Percentiles rank a stretch among this genome's conserved stretches.
Conservation (phyloP, 192 early-diverging fungal genomes). For the Gryganskiella cystojenkinii region DNA sequence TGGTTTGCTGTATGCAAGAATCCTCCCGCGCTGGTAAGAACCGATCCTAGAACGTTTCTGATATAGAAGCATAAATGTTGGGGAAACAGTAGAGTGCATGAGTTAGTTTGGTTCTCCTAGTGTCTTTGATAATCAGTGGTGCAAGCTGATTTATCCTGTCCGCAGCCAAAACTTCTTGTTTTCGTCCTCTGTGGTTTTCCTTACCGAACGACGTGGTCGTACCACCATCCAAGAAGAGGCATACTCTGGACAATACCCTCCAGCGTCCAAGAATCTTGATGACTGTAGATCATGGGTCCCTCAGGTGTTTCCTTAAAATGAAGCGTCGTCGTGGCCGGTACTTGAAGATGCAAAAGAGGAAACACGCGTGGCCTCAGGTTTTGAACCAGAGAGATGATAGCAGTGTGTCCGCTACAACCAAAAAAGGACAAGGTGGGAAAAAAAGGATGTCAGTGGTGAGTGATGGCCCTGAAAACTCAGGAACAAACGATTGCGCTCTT, state of each 20-base stretch:
- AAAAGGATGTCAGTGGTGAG: not conserved
- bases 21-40: slow-evolving; percentile 60
- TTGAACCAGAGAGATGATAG: slow-evolving; percentile 59
- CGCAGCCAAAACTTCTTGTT: too few species aligned
- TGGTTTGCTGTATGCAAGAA: slow-evolving; percentile 60
- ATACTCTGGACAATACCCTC: slow-evolving; percentile 65
- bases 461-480: not conserved
- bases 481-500: not conserved
- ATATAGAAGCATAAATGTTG: too few species aligned
- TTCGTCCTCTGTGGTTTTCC: too few species aligned
- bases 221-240: slow-evolving; percentile 66
- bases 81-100: too few species aligned
- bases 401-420: slow-evolving; percentile 53
- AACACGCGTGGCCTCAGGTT: slow-evolving; percentile 62
- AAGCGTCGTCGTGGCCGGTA: slow-evolving; percentile 61
- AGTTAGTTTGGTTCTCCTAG: too few species aligned
- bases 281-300: slow-evolving; percentile 61
- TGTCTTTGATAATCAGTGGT: too few species aligned
- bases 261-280: slow-evolving; percentile 69
- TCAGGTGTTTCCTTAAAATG: slow-evolving; percentile 56
- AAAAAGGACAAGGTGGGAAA: not conserved
- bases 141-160: too few species aligned
- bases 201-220: slow-evolving; percentile 63
- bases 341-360: slow-evolving; percentile 56
- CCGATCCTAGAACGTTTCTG: slow-evolving; percentile 56